phyloP scores from a whole-genome alignment of 139 green algal species.

The Chlamydomonas incerta region DNA sequence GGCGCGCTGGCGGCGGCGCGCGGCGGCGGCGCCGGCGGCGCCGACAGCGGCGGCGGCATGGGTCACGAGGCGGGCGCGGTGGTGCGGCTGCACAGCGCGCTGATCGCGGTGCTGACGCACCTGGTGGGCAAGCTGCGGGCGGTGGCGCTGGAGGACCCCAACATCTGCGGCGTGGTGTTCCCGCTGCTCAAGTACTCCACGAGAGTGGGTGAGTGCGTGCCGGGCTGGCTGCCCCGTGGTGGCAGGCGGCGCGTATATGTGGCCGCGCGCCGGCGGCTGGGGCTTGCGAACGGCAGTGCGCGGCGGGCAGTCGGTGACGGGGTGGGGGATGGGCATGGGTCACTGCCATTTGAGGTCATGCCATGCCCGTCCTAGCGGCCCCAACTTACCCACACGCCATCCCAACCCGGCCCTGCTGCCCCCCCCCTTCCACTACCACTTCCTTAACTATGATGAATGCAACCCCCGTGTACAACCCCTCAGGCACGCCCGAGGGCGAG shows the following conservation, averaged over 20 bases:
- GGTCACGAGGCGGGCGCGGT: slow-evolving; percentile 59
- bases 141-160: slow-evolving; percentile 50
- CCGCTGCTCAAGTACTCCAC: slow-evolving; percentile 75
- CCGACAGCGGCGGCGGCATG: not conserved
- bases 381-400: too few relatives aligned
- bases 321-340: too few relatives aligned
- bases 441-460: not conserved
- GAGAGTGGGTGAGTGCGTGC: slow-evolving; percentile 52
- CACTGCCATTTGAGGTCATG: too few relatives aligned
- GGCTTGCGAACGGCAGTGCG: too few relatives aligned
- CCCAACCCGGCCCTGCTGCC: too few relatives aligned
- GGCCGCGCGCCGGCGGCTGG: too few relatives aligned
- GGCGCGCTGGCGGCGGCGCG: not conserved
- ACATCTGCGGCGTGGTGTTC: slow-evolving; percentile 63
- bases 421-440: too few relatives aligned
- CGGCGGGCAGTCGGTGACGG: too few relatives aligned
- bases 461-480: too few relatives aligned
- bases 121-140: slow-evolving; percentile 71
- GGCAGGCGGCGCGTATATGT: too few relatives aligned
- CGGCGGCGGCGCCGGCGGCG: not conserved
- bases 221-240: too few relatives aligned
- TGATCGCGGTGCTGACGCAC: slow-evolving; percentile 82
- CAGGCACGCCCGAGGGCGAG: slow-evolving; percentile 60
- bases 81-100: slow-evolving; percentile 72
- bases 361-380: too few relatives aligned